Conservation (phyloP, 1,284 basidiomycete genomes). For the Phylloboletellus chloephorus region DNA sequence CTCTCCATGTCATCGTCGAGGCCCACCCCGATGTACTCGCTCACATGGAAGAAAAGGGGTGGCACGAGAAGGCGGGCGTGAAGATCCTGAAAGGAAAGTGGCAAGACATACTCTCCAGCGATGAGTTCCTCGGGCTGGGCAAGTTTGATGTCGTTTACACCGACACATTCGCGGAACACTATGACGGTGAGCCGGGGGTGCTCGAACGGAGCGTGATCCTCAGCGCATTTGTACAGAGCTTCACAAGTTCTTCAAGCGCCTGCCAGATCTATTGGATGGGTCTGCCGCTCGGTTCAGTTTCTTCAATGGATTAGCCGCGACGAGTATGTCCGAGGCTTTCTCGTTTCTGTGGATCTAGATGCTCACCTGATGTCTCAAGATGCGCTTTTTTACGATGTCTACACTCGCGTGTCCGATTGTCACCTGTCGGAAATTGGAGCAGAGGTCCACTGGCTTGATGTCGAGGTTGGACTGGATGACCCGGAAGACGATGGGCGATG, state of each 20-base stretch:
- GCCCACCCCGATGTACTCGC: slow-evolving; percentile 88
- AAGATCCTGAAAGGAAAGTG: slow-evolving; percentile 85
- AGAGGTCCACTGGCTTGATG: slow-evolving; percentile 67
- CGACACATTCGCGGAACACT: slow-evolving; percentile 94
- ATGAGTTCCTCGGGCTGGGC: slow-evolving; percentile 50
- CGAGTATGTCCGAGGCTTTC: slow-evolving; percentile 49
- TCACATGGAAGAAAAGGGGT: slow-evolving; percentile 69
- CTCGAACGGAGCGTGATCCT: background rate
- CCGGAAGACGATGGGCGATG: slow-evolving; percentile 49
- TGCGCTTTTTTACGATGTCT: slow-evolving; percentile 87
- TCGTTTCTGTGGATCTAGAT: background rate
- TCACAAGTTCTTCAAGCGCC: slow-evolving; percentile 74
- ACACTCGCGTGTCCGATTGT: slow-evolving; percentile 79
- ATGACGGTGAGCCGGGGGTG: slow-evolving; percentile 46
- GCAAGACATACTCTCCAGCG: slow-evolving; percentile 75
- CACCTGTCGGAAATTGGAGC: slow-evolving; percentile 82
- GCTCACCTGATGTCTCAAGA: slow-evolving; percentile 42
- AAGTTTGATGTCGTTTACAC: slow-evolving; percentile 91
- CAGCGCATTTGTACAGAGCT: slow-evolving; percentile 46
- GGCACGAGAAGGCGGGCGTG: slow-evolving; percentile 76
- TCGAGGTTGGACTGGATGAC: slow-evolving; percentile 48
- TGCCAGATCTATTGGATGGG: slow-evolving; percentile 79
- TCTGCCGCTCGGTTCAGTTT: slow-evolving; percentile 84
- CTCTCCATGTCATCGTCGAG: slow-evolving; percentile 88
- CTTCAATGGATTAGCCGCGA: slow-evolving; percentile 96